Conservation (phyloP, 225 moss, liverwort and hornwort genomes). For the Polytrichum commune region DNA sequence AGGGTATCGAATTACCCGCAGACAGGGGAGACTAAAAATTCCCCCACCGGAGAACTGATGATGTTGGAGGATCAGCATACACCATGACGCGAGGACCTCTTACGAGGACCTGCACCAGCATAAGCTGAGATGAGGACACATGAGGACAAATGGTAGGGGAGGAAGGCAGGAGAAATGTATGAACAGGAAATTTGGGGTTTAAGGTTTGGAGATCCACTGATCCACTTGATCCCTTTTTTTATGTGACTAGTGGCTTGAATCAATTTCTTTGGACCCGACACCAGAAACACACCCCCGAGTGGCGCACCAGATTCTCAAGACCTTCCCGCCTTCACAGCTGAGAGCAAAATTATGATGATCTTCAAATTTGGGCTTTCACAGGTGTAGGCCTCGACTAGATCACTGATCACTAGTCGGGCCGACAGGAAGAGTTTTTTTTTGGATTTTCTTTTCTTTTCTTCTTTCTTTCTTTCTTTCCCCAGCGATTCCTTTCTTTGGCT, state of each 20-base stretch:
- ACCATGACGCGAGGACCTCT: constrained; percentile 14
- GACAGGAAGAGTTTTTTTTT: constrained; percentile 49
- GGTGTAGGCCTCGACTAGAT: constrained; percentile 37
- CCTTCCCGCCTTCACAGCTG: constrained; percentile 47
- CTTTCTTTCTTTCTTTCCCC: constrained; percentile 3
- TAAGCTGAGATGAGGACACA: constrained; percentile 26
- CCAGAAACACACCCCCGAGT: constrained; percentile 31
- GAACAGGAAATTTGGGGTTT: constrained; percentile 14
- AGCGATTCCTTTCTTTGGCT: constrained; percentile 28
- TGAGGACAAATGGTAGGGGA: not conserved
- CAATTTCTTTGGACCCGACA: constrained; percentile 32
- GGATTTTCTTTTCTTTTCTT: constrained; percentile 3
- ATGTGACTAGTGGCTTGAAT: not conserved
- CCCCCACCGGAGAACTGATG: not conserved
- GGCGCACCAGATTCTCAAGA: constrained; percentile 47
- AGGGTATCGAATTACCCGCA: not conserved
- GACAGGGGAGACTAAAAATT: not conserved
- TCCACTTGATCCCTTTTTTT: not conserved
- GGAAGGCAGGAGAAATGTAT: constrained; percentile 18
- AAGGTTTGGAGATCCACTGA: not conserved
- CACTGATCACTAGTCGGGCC: constrained; percentile 30
- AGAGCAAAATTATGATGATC: constrained; percentile 49
- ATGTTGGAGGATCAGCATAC: not conserved
- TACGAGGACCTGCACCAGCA: constrained; percentile 15
- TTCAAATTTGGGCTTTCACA: constrained; percentile 45